phyloP scores from a whole-genome alignment of 148 eudicot species.

The Limonium bicolor region DNA sequence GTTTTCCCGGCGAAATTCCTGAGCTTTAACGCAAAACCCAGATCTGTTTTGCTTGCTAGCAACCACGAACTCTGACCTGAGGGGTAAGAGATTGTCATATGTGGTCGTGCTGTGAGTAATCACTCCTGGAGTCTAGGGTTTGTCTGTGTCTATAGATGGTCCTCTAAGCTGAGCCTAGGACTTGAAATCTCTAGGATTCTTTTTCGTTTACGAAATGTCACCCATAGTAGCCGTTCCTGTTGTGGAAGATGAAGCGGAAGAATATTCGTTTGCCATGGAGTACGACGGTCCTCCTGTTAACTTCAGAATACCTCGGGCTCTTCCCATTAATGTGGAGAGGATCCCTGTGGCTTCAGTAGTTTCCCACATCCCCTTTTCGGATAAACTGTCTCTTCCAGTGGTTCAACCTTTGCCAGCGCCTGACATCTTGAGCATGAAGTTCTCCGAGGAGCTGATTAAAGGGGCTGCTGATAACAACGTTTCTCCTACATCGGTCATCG shows the following conservation, averaged over 20 bases:
- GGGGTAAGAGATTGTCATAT: too few species aligned
- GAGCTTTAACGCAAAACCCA: neutral
- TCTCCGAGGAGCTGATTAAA: constrained; percentile 30
- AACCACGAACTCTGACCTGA: neutral
- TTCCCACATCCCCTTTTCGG: constrained; percentile 19
- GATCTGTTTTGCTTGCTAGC: neutral
- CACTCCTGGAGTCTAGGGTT: constrained; percentile 10
- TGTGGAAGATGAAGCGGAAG: constrained; percentile 25
- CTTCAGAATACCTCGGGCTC: constrained; percentile 56
- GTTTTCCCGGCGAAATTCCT: neutral
- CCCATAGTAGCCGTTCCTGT: constrained; percentile 13
- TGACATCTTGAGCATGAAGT: constrained; percentile 23
- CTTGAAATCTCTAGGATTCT: neutral
- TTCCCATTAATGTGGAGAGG: constrained; percentile 58
- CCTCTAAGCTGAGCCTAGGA: constrained; percentile 3
- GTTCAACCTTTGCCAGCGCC: constrained; percentile 60
- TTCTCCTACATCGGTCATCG: constrained; percentile 72
- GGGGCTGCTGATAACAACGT: constrained; percentile 24
- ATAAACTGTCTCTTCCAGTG: constrained; percentile 42
- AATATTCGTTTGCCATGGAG: constrained; percentile 70
- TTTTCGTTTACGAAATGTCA: constrained; percentile 18
- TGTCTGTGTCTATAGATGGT: constrained; percentile 3
- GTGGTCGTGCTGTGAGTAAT: neutral
- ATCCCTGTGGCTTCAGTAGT: constrained; percentile 80
- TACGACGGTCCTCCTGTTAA: constrained; percentile 78